Percentiles rank a stretch among this genome's conserved stretches.
These are phyloP conservation scores for Penicillium tannophilum DNA, from an alignment of 495 filamentous ascomycete genomes.

Conservation along the genomic window DNA sequence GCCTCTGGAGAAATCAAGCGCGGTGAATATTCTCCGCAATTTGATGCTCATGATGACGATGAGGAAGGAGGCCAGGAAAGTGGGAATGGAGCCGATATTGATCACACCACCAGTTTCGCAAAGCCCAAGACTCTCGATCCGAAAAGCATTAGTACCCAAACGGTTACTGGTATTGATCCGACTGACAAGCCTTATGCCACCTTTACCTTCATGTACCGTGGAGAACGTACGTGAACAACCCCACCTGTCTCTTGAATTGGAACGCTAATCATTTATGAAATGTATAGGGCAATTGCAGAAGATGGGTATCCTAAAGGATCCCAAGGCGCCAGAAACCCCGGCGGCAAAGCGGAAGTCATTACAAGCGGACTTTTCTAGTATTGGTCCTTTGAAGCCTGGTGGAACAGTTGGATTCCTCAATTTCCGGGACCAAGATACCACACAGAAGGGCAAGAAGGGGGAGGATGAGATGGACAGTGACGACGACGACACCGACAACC, in stretches of 20 bases:
- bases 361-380: constrained; percentile 77
- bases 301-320: constrained; percentile 77
- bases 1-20: constrained; percentile 96
- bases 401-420: constrained; percentile 88
- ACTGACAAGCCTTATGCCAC: constrained; percentile 93
- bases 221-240: constrained; percentile 71
- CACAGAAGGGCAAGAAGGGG: constrained; percentile 51
- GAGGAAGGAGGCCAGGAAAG: constrained; percentile 56
- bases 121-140: constrained; percentile 97
- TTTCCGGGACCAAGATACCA: constrained; percentile 74
- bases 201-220: constrained; percentile 97
- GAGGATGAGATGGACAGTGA: constrained; percentile 65
- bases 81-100: constrained; percentile 65
- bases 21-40: constrained; percentile 97
- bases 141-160: constrained; percentile 96
- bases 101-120: constrained; percentile 98
- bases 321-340: constrained; percentile 60
- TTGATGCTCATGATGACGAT: constrained; percentile 94
- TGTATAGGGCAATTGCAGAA: constrained; percentile 82
- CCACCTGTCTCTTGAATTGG: background rate
- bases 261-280: constrained; percentile 24
- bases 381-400: constrained; percentile 79
- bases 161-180: constrained; percentile 96
- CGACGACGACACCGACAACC: constrained; percentile 59
- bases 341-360: constrained; percentile 72